Evolutionary conservation across 2,329 filamentous ascomycete species (phyloP).

Genomic region (Ophiostoma sp.): DNA sequence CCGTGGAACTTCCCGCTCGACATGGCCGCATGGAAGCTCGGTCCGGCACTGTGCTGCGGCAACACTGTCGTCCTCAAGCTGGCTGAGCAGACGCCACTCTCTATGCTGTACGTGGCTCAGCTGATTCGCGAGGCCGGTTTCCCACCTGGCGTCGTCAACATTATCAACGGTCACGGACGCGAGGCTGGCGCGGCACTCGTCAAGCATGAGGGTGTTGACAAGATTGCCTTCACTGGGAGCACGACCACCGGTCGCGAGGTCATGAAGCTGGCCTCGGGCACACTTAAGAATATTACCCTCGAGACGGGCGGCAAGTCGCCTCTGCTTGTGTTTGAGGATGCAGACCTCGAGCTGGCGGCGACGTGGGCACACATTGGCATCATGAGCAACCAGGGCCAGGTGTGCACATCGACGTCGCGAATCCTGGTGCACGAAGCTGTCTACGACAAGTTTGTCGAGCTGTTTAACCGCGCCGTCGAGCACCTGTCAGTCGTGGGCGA

Average conservation of each 20-base stretch:
- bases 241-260: slow-evolving; percentile 66
- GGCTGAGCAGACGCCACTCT: slow-evolving; percentile 62
- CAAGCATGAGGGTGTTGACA: slow-evolving; percentile 64
- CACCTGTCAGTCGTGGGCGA: slow-evolving; percentile 63
- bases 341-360: slow-evolving; percentile 62
- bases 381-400: slow-evolving; percentile 61
- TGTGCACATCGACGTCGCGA: slow-evolving; percentile 61
- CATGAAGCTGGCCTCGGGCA: slow-evolving; percentile 65
- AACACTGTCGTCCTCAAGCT: slow-evolving; percentile 63
- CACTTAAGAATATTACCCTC: slow-evolving; percentile 59
- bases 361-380: slow-evolving; percentile 50
- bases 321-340: slow-evolving; percentile 60
- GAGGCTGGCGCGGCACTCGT: slow-evolving; percentile 67
- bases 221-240: slow-evolving; percentile 73
- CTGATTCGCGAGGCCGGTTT: slow-evolving; percentile 71
- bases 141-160: slow-evolving; percentile 71
- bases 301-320: slow-evolving; percentile 64
- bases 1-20: slow-evolving; percentile 73
- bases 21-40: slow-evolving; percentile 73
- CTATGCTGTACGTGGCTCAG: slow-evolving; percentile 60
- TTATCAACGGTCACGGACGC: slow-evolving; percentile 66
- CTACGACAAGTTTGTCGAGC: slow-evolving; percentile 61
- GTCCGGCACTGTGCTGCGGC: slow-evolving; percentile 62
- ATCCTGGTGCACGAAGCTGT: slow-evolving; percentile 60
- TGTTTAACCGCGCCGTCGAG: slow-evolving; percentile 61